Evolutionary conservation across 2,329 filamentous ascomycete genomes (phyloP), one percentile per base, ranked within the genome.

Genomic region (Epichloe sp.): DNA sequence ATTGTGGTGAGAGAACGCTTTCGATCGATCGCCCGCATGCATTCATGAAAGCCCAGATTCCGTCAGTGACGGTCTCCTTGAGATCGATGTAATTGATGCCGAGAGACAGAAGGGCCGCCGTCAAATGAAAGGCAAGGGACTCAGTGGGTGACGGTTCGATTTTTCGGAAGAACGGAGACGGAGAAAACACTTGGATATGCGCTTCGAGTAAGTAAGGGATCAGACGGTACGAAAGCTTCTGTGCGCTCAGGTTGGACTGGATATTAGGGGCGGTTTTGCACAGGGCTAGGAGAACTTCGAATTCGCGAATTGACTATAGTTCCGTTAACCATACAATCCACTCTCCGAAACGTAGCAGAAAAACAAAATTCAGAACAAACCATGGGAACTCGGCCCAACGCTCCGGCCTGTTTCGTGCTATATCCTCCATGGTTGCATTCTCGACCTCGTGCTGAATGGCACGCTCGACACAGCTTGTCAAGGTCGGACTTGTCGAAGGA

Each of bases 141-240:
- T 97, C 91, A 73, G 88, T 93, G 19, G 94, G 91, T 3, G 88
- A 94, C 1, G 88, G 88, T 54, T 90, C 84, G 63, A 95, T 79
- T 58, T 81, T 82, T 58, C 85, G 84, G 58, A 96, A 85, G 65
- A 86, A 87, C 1, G 89, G 88, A 49, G 90, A 95, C 4, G 83
- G 75, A 8, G 80, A 77, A 60, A 97, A 88, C 17, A 79, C 70
- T 64, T 96, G 91, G 36, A 78, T 73, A 61, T 91, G 87, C 4
- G 87, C 85, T 65, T 96, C 88, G 58, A 89, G 80, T 12, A 97
- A 78, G 66, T 97, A 97, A 5, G 85, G 85, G 7, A 83, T 78
- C 41, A 98, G 72, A 58, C 95, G 89, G 36, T 77, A 74, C n/a
- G 83, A 79, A 40, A 98, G 79, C 60, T 82, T 85, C 60, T 86